phyloP scores from a whole-genome alignment of 495 filamentous ascomycete species.

The Neurospora sp. region DNA sequence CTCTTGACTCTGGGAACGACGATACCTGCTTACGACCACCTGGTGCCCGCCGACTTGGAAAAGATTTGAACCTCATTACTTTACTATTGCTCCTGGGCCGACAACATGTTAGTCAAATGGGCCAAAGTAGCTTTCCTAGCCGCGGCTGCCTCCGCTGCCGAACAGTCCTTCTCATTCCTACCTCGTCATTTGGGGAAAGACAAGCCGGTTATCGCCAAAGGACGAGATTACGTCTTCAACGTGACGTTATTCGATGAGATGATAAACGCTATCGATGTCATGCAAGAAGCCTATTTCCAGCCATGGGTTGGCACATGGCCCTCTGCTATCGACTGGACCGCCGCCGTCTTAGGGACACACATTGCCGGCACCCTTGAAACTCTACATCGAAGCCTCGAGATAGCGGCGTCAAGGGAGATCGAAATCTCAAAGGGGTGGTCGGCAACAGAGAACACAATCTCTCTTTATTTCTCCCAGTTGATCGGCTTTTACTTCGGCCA shows the following conservation, averaged over 20 bases:
- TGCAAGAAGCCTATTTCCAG: constrained; percentile 72
- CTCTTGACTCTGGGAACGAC: background rate
- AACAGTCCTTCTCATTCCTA: background rate
- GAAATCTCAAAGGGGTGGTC: background rate
- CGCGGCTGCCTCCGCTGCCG: constrained; percentile 3
- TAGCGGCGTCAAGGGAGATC: constrained; percentile 29
- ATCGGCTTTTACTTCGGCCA: constrained; percentile 80
- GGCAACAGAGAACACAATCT: constrained; percentile 56
- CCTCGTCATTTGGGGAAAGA: background rate
- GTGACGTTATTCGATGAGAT: constrained; percentile 31
- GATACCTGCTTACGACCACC: background rate
- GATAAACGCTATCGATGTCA: constrained; percentile 53
- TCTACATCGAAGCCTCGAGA: constrained; percentile 38
- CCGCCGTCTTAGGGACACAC: constrained; percentile 76
- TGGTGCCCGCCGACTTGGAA: background rate
- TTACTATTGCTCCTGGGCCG: background rate
- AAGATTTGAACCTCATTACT: background rate
- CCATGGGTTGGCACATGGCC: constrained; percentile 79
- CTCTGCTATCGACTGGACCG: constrained; percentile 85
- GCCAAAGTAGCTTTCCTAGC: constrained; percentile 3
- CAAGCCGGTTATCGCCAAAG: background rate
- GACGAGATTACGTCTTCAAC: constrained; percentile 3
- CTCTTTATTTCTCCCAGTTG: constrained; percentile 70
- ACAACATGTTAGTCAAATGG: constrained; percentile 2
- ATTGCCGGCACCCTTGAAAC: constrained; percentile 58